phyloP scores from a whole-genome alignment of 208 protist genomes.

The Balamuthia mandrillaris region DNA sequence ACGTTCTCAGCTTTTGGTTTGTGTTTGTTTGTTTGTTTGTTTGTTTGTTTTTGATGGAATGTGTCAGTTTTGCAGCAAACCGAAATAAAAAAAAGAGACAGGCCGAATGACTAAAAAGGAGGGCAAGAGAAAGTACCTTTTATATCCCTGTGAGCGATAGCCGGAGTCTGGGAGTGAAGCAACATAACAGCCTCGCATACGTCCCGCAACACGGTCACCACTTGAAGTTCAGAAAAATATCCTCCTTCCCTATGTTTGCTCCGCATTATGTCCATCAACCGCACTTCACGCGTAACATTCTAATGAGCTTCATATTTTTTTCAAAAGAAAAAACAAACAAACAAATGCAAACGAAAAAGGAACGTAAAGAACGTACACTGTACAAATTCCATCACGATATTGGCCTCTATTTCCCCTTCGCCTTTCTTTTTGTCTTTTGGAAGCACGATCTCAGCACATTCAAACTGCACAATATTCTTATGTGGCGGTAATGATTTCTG shows the following conservation, averaged over 20 bases:
- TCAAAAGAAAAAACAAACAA: not conserved
- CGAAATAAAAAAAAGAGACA: not conserved
- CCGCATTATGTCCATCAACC: conserved; percentile 23
- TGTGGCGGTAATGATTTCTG: conserved; percentile 30
- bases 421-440: not conserved
- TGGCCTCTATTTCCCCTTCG: conserved; percentile 25
- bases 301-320: not conserved
- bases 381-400: conserved; percentile 35
- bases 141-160: conserved; percentile 16
- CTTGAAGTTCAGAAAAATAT: conserved; percentile 6
- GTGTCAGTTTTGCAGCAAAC: too few relatives aligned
- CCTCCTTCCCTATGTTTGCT: conserved; percentile 14
- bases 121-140: not conserved
- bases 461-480: conserved; percentile 11
- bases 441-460: conserved; percentile 12
- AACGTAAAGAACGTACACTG: not conserved
- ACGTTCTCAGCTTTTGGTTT: conserved; percentile 23
- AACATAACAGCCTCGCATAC: conserved; percentile 5
- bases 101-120: not conserved
- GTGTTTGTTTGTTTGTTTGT: too few relatives aligned
- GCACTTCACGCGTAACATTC: not conserved
- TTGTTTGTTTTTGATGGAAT: too few relatives aligned
- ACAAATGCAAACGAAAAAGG: not conserved
- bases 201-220: conserved; percentile 6
- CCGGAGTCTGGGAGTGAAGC: conserved; percentile 12